Base-by-base conservation (phyloP, 108 stramenopile species). In the Discostella pseudostelligera region DNA sequence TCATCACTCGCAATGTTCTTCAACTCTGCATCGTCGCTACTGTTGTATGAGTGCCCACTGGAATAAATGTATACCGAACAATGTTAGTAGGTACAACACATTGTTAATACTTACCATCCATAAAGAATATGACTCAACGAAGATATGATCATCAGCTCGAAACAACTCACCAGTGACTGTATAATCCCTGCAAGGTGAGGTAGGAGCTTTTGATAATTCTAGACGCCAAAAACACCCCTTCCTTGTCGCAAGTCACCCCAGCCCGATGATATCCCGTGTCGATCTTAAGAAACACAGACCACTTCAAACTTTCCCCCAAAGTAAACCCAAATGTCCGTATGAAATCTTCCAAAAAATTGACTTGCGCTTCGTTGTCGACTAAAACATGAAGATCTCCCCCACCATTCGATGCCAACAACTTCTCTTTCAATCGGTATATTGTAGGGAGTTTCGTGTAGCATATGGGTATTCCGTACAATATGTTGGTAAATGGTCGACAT, bases 221-320 rank as follows among this genome's bases (percentile, higher is more conserved):
- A 21, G 9, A 21, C 3, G 66, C 66, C 37, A 67, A 56, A 0
- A 39, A 20, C 45, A 67, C 46, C 8, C 70, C 55, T 57, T 25
- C 17, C 24, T 25, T 14, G 32, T 57, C 51, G 26, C 62, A 49
- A 4, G 56, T 57, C 2, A 64, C 48, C 26, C 74, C 74, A 2
- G 74, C 74, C 8, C 74, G 39, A 37, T 74, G 74, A 62, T 74
- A 74, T 8, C 74, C 74, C 9, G 74, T 63, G 63, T 74, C 74
- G 1, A 74, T 53, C 61, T 74, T 74, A 8, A 74, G 19, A 62
- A 74, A 74, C 5, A 65, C 74, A 9, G 69, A 42, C 55, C 66
- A 74, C 28, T 29, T 36, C 13, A 19, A 12, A 36, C 11, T 19
- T 16, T 36, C 24, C 13, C 20, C 8, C 10, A 36, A 14, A n/a